Evolutionary conservation across 345 rosid species (phyloP), one percentile per base, ranked within the genome.

Genomic region (Viola odorata): DNA sequence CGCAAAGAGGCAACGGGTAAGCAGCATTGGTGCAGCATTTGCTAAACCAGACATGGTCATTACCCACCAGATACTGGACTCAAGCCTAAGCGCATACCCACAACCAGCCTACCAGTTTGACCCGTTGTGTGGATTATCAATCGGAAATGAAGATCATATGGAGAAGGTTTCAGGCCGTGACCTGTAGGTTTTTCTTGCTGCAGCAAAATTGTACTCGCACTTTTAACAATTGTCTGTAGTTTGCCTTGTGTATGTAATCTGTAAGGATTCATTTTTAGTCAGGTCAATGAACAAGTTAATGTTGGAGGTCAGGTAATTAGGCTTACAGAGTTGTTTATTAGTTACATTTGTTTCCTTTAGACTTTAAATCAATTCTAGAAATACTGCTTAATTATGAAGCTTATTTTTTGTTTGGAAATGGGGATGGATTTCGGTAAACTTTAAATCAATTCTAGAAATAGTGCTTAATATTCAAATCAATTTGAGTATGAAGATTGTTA

Each of bases 11-110:
- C 97, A 78, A 66, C 70, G 88, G 45, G 63, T 87, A 54, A 57
- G 57, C 63, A 57, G 57, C 63, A 58, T 72, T 60, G 78, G 70
- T 56, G 71, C 71, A 61, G 50, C 81, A 23, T 73, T 50, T 73
- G 47, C 76, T 40, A 83, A 89, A 73, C 64, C 76, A 4, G 89
- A 83, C 51, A 72, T 75, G 66, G 82, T 73, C 32, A 78, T 79
- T 16, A 61, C 84, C 3, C 92, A 77, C 76, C 87, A 82, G 37
- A 89, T 87, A 58, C 72, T 94, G 40, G 96, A 89, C 69, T 89
- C 99, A 5, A 89, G 97, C 81, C 70, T 83, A 70, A 83, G 77
- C 69, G 69, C 85, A 41, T 82, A 75, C 61, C 82, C 76, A 71
- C 86, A 78, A 47, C 45, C 86, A 39, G 80, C 75, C 62, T 58